Evolutionary conservation across 176 grass and related monocot species (phyloP).

Genomic region (Pontederia paniculata): DNA sequence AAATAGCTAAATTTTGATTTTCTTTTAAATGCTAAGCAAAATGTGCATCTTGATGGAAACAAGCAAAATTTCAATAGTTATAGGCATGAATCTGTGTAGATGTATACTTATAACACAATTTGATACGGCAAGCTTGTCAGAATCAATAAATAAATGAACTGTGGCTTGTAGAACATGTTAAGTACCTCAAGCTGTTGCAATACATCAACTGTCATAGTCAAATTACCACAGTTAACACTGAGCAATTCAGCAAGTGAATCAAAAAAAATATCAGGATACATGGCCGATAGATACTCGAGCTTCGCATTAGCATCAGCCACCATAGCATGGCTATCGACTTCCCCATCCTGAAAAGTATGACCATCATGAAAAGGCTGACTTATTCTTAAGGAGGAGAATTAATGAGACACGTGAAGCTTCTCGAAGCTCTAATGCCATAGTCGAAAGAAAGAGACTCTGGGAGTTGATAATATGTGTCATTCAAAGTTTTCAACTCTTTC

Average conservation of each 20-base stretch:
- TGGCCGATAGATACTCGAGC: neutral
- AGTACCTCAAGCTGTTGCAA: neutral
- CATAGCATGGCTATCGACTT: too few species aligned
- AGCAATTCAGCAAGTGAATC: neutral
- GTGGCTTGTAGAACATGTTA: too few species aligned
- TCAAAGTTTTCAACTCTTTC: neutral
- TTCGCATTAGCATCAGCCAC: neutral
- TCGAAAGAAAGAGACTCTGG: neutral
- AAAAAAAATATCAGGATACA: neutral
- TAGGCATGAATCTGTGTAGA: too few species aligned
- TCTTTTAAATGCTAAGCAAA: too few species aligned
- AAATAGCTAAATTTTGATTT: too few species aligned
- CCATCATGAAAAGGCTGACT: neutral
- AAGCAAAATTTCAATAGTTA: too few species aligned
- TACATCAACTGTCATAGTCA: neutral
- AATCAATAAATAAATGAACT: too few species aligned
- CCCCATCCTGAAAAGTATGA: neutral
- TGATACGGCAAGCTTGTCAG: too few species aligned
- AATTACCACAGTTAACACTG: neutral
- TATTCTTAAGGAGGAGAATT: neutral
- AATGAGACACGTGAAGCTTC: neutral
- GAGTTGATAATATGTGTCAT: neutral
- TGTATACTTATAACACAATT: too few species aligned
- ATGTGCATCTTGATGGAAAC: too few species aligned
- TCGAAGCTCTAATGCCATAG: neutral